Conservation (phyloP, 352 stramenopile genomes). For the Globisporangium uncinulatum region DNA sequence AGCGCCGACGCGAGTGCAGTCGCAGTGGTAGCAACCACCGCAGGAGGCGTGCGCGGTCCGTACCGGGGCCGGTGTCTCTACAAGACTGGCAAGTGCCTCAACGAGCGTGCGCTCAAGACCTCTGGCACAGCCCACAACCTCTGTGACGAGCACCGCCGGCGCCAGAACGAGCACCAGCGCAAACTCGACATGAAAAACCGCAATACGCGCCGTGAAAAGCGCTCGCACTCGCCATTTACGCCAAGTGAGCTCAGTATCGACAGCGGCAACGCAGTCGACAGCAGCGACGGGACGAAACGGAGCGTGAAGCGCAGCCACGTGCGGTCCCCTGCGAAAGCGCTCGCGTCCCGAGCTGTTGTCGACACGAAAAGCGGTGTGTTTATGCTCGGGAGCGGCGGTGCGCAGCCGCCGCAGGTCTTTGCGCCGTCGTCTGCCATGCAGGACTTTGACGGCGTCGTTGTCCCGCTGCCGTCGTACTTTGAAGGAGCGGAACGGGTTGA, state of each 20-base stretch:
- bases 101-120: conserved; percentile 84
- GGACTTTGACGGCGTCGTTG: conserved; percentile 77
- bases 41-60: not conserved
- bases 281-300: too few species aligned
- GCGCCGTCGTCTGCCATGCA: conserved; percentile 37
- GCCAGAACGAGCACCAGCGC: conserved; percentile 84
- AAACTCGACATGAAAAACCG: conserved; percentile 85
- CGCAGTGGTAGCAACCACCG: not conserved
- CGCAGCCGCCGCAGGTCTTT: conserved; percentile 51
- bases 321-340: too few species aligned
- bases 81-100: conserved; percentile 84
- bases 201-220: conserved; percentile 56
- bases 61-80: conserved; percentile 81
- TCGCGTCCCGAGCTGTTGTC: not conserved
- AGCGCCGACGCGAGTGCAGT: conserved; percentile 18
- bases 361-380: conserved; percentile 15
- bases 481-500: conserved; percentile 65
- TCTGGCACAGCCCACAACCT: conserved; percentile 79
- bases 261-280: not conserved
- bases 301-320: too few species aligned
- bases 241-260: not conserved
- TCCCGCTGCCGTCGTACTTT: conserved; percentile 70
- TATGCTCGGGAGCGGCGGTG: conserved; percentile 25
- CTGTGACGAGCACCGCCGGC: conserved; percentile 76
- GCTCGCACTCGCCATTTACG: not conserved